phyloP scores from a whole-genome alignment of 306 rosid genomes.

The Boehmeria nivea region DNA sequence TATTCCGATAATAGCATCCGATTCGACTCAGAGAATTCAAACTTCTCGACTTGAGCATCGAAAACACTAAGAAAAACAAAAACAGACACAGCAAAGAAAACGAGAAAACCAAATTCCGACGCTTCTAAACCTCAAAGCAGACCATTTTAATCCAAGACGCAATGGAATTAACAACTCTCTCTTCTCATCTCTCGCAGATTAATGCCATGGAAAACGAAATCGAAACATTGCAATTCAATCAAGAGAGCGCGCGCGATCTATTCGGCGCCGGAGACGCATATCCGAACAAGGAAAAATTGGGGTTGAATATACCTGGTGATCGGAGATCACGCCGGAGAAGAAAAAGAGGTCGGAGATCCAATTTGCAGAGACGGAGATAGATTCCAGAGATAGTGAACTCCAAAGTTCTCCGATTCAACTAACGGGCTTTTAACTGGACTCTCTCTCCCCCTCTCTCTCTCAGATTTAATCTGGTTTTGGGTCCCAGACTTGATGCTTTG shows the following conservation, averaged over 20 bases:
- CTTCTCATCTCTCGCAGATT: not conserved
- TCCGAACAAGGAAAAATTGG: too few relatives aligned
- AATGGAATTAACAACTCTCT: not conserved
- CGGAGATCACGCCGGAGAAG: slow-evolving; percentile 5
- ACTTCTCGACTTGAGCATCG: too few relatives aligned
- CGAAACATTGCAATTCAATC: too few relatives aligned
- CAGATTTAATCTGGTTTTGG: too few relatives aligned
- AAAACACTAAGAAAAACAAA: not conserved
- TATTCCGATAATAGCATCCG: too few relatives aligned
- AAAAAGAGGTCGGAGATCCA: not conserved
- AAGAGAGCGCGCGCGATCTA: too few relatives aligned
- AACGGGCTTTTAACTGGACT: not conserved
- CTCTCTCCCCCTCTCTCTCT: too few relatives aligned
- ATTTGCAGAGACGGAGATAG: not conserved
- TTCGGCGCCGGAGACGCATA: too few relatives aligned
- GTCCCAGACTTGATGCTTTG: too few relatives aligned
- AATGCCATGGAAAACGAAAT: not conserved
- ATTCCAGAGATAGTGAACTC: too few relatives aligned
- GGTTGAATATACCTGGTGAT: not conserved
- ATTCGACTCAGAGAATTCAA: too few relatives aligned
- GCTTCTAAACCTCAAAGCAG: not conserved
- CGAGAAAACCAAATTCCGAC: not conserved
- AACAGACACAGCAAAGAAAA: not conserved
- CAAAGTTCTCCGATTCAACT: too few relatives aligned
- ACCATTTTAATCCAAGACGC: not conserved